Evolutionary conservation across 768 basidiomycete genomes (phyloP).

Genomic region (Pulveroboletus ravenelii): DNA sequence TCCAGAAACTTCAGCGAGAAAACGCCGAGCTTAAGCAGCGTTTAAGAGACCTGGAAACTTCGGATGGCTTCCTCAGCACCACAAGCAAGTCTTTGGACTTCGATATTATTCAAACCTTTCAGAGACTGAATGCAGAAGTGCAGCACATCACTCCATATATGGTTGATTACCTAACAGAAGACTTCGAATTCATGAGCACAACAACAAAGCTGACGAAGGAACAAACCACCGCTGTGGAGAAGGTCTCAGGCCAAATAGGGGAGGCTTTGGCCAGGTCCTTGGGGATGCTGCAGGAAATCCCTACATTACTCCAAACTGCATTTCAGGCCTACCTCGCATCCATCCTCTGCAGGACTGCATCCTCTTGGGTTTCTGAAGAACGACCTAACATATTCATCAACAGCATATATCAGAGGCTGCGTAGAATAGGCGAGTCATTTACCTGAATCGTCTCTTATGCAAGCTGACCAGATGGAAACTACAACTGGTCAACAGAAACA

Average conservation of each 20-base stretch:
- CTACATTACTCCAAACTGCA: neutral
- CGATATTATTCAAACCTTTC: neutral
- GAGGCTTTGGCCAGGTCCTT: neutral
- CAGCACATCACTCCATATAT: neutral
- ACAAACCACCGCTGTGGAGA: neutral
- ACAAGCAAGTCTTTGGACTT: neutral
- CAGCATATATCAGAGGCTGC: neutral
- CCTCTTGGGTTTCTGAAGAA: neutral
- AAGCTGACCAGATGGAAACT: neutral
- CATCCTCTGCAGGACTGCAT: neutral
- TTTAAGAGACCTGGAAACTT: neutral
- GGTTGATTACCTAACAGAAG: neutral
- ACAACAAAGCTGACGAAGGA: neutral
- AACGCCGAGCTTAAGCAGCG: neutral
- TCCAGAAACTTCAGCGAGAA: neutral
- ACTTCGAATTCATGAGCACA: neutral
- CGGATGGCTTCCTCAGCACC: neutral
- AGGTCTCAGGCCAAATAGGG: neutral
- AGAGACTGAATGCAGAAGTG: neutral
- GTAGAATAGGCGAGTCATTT: neutral
- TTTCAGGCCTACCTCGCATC: neutral
- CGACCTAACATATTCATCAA: neutral
- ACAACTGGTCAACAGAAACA: conserved; percentile 2
- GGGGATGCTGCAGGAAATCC: neutral
- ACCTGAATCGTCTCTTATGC: neutral